Conservation (phyloP, 2,329 filamentous ascomycete species). For the Akanthomyces lecanii region DNA sequence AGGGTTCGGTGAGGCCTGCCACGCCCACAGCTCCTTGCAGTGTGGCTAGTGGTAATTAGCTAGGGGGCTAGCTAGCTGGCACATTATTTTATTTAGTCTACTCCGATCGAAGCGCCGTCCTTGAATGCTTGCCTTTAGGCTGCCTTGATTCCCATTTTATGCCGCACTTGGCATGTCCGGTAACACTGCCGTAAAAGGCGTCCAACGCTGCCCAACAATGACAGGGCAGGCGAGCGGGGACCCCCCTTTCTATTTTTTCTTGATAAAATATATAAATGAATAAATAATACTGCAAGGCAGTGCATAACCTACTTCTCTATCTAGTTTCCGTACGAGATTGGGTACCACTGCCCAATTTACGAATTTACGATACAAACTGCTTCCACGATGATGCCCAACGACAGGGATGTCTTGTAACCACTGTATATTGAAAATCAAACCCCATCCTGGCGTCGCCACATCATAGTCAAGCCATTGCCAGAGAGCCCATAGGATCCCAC, state of each 20-base stretch:
- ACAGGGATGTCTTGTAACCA: neutral
- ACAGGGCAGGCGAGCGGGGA: neutral
- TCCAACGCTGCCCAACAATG: slow-evolving; percentile 1
- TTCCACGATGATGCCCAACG: neutral
- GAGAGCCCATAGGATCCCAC: slow-evolving; percentile 76
- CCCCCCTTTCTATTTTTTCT: too few species aligned
- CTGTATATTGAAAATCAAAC: neutral
- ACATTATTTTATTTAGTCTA: neutral
- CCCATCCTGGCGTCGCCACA: neutral
- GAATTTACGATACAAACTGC: neutral
- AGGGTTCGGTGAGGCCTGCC: neutral
- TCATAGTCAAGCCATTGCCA: slow-evolving; percentile 46
- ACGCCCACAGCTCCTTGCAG: neutral
- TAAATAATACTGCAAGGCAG: neutral
- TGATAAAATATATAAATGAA: neutral
- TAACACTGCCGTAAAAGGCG: neutral
- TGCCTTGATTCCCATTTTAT: slow-evolving; percentile 1
- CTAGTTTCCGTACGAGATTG: neutral
- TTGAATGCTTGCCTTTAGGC: neutral
- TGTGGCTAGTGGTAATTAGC: neutral
- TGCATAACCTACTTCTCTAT: too few species aligned
- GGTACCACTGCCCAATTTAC: neutral
- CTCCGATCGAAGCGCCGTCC: neutral
- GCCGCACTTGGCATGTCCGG: neutral
- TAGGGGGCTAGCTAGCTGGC: too few species aligned